Base-by-base conservation (phyloP, 257 asterid species). In the Plantago elongata region DNA sequence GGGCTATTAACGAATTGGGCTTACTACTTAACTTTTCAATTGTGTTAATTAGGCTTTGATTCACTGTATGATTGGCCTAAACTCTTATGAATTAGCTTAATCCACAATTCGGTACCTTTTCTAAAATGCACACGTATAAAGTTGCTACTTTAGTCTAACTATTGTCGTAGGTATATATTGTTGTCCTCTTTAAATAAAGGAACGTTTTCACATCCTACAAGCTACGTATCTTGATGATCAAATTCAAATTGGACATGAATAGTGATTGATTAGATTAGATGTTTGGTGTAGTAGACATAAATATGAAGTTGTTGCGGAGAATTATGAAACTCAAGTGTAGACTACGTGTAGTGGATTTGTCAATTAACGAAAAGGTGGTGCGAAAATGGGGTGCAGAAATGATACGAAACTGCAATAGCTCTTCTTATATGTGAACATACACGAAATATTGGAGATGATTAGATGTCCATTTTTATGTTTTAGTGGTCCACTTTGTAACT, bases 391-490 rank as follows among this genome's bases (percentile, higher is more conserved):
- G 48, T 51, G 67, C 75, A 65, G 51, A 72, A 30, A 38, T 40
- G 46, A 61, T 46, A 34, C 7, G 46, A 47, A 37, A 61, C 65
- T 40, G 40, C 40, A 34, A 34, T 8, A 13, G 11, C 54, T 17
- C 17, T 52, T 64, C 7, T 34, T 16, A 57, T 50, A 17, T 37
- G 16, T 54, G 69, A 45, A 13, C 9, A 16, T 17, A 50, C 47
- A 54, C 43, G 18, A 40, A 16, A 9, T 38, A 57, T 58, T 75
- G 81, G 75, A 64, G 77, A 61, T 76, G 81, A 76, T 72, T 76
- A 76, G 81, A 72, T 67, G 62, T 56, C 81, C 81, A 76, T 68
- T 72, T 72, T 60, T 46, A 57, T 61, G 43, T 63, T 22, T 58
- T 55, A 64, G 77, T 71, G 77, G 75, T 68, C 72, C 74, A 75